phyloP scores from a whole-genome alignment of 805 yeast genomes.

The Starmerella davenportii region DNA sequence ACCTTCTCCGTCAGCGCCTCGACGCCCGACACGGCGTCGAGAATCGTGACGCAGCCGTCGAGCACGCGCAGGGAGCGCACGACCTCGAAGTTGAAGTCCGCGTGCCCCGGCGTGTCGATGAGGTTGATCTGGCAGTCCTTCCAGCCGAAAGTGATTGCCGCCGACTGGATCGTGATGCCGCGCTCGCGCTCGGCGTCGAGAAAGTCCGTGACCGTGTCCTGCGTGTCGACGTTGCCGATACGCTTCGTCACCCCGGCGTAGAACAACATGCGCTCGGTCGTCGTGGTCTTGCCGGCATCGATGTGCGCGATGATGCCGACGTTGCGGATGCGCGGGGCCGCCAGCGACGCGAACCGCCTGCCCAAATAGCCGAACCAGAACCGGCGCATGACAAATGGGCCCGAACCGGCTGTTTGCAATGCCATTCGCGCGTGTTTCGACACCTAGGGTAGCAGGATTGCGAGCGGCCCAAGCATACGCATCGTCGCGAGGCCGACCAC shows the following conservation, averaged over 20 bases:
- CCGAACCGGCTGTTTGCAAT: too few relatives aligned
- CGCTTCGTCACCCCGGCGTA: slow-evolving; percentile 63
- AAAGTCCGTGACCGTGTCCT: slow-evolving; percentile 90
- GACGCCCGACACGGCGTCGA: slow-evolving; percentile 95
- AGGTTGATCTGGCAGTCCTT: slow-evolving; percentile 55
- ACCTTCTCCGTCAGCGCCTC: slow-evolving; percentile 97
- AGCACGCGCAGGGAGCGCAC: slow-evolving; percentile 72
- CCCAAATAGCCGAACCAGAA: too few relatives aligned
- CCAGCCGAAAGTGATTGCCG: slow-evolving; percentile 89
- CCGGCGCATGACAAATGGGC: too few relatives aligned
- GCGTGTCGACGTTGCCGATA: slow-evolving; percentile 86
- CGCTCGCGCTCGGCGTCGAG: slow-evolving; percentile 76
- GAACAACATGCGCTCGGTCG: slow-evolving; percentile 89
- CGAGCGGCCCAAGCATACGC: too few relatives aligned
- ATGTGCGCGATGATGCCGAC: slow-evolving; percentile 97
- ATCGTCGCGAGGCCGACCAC: too few relatives aligned
- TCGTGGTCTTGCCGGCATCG: slow-evolving; percentile 96
- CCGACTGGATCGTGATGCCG: slow-evolving; percentile 92
- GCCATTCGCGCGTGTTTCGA: too few relatives aligned
- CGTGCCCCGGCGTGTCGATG: slow-evolving; percentile 97
- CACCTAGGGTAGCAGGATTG: too few relatives aligned
- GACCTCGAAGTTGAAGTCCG: slow-evolving; percentile 92
- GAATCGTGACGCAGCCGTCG: slow-evolving; percentile 83
- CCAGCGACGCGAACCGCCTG: too few relatives aligned
- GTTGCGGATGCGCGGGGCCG: slow-evolving; percentile 36